Evolutionary conservation across 2,329 filamentous ascomycete genomes (phyloP).

Genomic region (Claviceps maximensis): DNA sequence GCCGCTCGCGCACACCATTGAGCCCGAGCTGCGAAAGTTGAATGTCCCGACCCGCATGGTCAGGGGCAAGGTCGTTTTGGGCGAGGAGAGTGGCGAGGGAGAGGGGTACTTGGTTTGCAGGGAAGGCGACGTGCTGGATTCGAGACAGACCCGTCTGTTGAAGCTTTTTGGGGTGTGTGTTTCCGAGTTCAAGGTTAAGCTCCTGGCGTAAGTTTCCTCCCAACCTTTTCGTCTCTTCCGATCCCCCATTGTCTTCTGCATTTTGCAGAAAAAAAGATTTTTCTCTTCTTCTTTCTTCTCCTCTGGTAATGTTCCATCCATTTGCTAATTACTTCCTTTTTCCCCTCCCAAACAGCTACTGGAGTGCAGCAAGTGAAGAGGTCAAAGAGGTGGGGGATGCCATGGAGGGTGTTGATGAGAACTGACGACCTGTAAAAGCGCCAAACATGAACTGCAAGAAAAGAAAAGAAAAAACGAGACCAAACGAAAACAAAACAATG

Average conservation of each 20-base stretch:
- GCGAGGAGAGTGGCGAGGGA: slow-evolving; percentile 37
- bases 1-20: slow-evolving; percentile 72
- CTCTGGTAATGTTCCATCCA: neutral
- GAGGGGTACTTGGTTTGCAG: slow-evolving; percentile 66
- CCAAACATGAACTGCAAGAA: neutral
- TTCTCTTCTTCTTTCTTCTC: too few species aligned
- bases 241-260: neutral
- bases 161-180: slow-evolving; percentile 88
- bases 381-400: slow-evolving; percentile 42
- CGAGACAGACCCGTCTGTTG: slow-evolving; percentile 80
- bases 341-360: slow-evolving; percentile 32
- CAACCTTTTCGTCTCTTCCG: neutral
- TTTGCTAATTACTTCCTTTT: neutral
- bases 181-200: slow-evolving; percentile 75
- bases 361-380: slow-evolving; percentile 43
- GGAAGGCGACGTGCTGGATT: slow-evolving; percentile 75
- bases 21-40: slow-evolving; percentile 79
- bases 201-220: slow-evolving; percentile 51
- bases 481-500: neutral
- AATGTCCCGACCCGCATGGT: slow-evolving; percentile 82
- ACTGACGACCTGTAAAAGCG: slow-evolving; percentile 6
- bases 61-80: slow-evolving; percentile 73
- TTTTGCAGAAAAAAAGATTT: neutral
- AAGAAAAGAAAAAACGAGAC: neutral
- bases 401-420: slow-evolving; percentile 24